These are phyloP conservation scores for Alternaria incomplexa DNA, from an alignment of 2,329 filamentous ascomycete species.

Conservation along the genomic window DNA sequence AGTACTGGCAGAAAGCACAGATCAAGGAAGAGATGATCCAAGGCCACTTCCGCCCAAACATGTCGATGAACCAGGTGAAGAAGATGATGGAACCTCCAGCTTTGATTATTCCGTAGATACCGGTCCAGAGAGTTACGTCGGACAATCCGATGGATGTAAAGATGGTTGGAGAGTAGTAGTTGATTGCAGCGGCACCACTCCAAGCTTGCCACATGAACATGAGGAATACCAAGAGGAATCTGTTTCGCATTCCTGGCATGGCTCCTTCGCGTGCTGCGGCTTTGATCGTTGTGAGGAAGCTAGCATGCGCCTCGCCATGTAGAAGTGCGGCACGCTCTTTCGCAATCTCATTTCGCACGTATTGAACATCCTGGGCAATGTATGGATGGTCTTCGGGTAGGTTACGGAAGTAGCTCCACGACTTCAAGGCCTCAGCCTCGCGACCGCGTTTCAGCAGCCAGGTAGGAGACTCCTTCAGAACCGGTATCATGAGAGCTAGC, in stretches of 20 bases:
- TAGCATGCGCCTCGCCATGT: conserved; percentile 31
- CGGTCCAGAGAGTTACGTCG: conserved; percentile 46
- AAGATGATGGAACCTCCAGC: conserved; percentile 46
- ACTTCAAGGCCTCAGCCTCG: conserved; percentile 49
- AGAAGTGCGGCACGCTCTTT: conserved; percentile 38
- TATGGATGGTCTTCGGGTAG: conserved; percentile 51
- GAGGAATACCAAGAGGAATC: conserved; percentile 49
- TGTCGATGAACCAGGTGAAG: conserved; percentile 48
- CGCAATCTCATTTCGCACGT: conserved; percentile 40
- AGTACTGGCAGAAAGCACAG: conserved; percentile 48
- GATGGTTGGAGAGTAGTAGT: conserved; percentile 48
- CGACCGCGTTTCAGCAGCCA: conserved; percentile 39
- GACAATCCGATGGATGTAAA: conserved; percentile 46
- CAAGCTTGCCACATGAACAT: conserved; percentile 48
- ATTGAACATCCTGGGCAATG: conserved; percentile 46
- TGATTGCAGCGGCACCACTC: conserved; percentile 35
- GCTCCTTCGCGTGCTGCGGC: conserved; percentile 38
- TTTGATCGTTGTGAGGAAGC: conserved; percentile 37
- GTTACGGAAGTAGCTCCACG: conserved; percentile 54
- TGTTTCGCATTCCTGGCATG: conserved; percentile 50
- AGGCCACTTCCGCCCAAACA: conserved; percentile 45
- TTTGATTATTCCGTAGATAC: conserved; percentile 48
- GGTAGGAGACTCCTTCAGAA: conserved; percentile 44
- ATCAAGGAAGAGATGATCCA: conserved; percentile 47
- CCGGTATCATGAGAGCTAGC: conserved; percentile 40